Percentiles rank a stretch among this genome's conserved stretches.
phyloP scores from a whole-genome alignment of 176 grass and related monocot species.

The Eleusine indica region DNA sequence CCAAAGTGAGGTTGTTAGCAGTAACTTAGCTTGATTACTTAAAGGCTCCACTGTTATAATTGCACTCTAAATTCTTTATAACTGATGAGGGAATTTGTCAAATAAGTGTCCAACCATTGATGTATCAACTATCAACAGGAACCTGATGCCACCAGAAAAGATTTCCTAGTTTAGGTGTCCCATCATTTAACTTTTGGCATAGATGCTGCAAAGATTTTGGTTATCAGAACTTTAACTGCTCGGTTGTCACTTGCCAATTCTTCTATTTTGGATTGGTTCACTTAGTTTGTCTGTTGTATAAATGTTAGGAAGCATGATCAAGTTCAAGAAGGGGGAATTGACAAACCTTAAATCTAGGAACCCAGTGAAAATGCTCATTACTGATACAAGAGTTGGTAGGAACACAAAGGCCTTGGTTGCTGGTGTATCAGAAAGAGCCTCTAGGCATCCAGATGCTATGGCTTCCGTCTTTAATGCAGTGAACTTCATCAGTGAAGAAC shows the following conservation, averaged over 20 bases:
- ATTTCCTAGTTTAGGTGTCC: too few relatives aligned
- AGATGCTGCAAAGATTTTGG: neutral
- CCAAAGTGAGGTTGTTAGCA: too few relatives aligned
- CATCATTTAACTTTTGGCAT: neutral
- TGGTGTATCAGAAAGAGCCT: slow-evolving; percentile 76
- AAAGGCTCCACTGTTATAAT: too few relatives aligned
- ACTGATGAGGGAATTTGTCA: slow-evolving; percentile 6
- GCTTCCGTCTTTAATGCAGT: slow-evolving; percentile 69
- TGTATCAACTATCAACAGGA: neutral
- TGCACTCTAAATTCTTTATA: neutral
- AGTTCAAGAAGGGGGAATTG: slow-evolving; percentile 76
- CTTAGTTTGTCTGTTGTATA: slow-evolving; percentile 1
- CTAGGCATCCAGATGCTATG: slow-evolving; percentile 76
- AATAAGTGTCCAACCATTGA: neutral
- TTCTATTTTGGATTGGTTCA: neutral
- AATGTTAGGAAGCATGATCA: slow-evolving; percentile 85
- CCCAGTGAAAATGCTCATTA: slow-evolving; percentile 86
- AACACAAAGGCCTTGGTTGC: slow-evolving; percentile 88
- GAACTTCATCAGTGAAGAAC: slow-evolving; percentile 76
- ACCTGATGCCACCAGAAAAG: neutral
- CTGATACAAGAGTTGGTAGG: slow-evolving; percentile 85
- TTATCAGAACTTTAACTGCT: neutral
- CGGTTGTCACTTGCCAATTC: neutral
- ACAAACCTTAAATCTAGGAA: slow-evolving; percentile 59
- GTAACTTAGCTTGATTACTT: too few relatives aligned